Base-by-base conservation (phyloP, 2,329 filamentous ascomycete species). In the Cytospora paraplurivora region DNA sequence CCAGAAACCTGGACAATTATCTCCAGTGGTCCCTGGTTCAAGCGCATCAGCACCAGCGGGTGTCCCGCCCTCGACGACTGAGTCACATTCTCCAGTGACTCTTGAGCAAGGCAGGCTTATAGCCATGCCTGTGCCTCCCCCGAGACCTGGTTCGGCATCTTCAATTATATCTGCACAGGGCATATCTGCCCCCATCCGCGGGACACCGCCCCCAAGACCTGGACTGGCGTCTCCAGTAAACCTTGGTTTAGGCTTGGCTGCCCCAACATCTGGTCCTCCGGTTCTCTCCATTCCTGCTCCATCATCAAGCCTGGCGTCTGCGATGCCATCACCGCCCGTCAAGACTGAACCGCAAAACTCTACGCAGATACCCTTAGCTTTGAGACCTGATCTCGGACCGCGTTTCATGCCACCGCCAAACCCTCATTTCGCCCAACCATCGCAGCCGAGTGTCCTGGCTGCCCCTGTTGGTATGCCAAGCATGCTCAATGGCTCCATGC, bases 401-500 rank as follows among this genome's bases (percentile, higher is more conserved):
- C 57, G 64, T 4, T 66, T 66, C 35, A 66, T 66, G 64, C 64
- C 64, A 50, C 64, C 64, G 52, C 64, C 64, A 7, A 66, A 66
- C 56, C 64, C 64, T 32, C 64, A 66, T 41, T 56, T 66, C 10
- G 49, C 58, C 27, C 64, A 61, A 13, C 37, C 62, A 21, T 13
- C 64, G 50, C 65, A 63, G 37, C 41, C 50, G 7, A 65, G 53
- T 34, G 63, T 73, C 32, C 70, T 74, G 3, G 70, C 71, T 8
- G 69, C 70, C n/a, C 72, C 72, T 19, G 59, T 64, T 7, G 59
- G 65, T 2, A 63, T 67, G 17, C 59, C 69, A 11, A 67, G 67
- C 12, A 67, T 69, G 55, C 66, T 69, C 10, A 69, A 70, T 41
- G 68, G 66, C 2, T 70, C 69, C 15, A 70, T 72, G 66, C 68